Conservation (phyloP, 2,329 filamentous ascomycete genomes). For the Scortechinia acanthostroma region DNA sequence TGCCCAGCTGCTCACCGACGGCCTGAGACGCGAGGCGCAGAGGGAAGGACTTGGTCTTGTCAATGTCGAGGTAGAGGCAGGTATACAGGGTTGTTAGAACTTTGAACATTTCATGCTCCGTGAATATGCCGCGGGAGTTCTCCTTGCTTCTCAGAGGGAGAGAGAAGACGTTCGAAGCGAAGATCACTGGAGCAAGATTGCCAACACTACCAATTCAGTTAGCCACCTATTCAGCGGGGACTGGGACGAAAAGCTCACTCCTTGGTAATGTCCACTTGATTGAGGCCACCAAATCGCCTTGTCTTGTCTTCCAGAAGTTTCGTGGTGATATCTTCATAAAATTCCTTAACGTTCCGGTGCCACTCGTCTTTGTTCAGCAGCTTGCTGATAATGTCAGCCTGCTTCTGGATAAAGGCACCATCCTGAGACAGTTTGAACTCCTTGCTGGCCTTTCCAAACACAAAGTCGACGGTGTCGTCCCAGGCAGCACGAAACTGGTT, state of each 20-base stretch:
- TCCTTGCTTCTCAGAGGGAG: constrained; percentile 44
- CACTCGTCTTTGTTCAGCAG: constrained; percentile 57
- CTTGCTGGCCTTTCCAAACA: constrained; percentile 48
- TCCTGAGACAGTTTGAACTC: constrained; percentile 51
- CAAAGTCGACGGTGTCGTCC: constrained; percentile 52
- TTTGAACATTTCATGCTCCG: constrained; percentile 41
- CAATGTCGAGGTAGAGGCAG: constrained; percentile 58
- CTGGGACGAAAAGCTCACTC: too few relatives aligned
- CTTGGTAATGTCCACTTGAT: constrained; percentile 64
- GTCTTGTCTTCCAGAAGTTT: constrained; percentile 58
- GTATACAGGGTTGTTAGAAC: constrained; percentile 46
- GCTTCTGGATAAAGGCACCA: constrained; percentile 33
- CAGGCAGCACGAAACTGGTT: constrained; percentile 58
- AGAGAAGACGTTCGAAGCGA: constrained; percentile 42
- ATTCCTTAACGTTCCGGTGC: constrained; percentile 53
- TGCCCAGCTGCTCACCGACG: constrained; percentile 49
- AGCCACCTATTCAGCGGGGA: too few relatives aligned
- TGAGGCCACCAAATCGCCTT: constrained; percentile 51
- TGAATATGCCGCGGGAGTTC: constrained; percentile 39
- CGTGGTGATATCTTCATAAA: constrained; percentile 57
- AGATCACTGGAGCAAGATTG: constrained; percentile 36
- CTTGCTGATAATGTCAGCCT: constrained; percentile 43
- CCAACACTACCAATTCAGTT: too few relatives aligned
- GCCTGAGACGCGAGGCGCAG: constrained; percentile 49
- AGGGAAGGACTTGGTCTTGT: constrained; percentile 61